Percentiles rank a stretch among this genome's conserved stretches.
These are phyloP conservation scores for Jamesozyma lodderae DNA, from an alignment of 805 yeast species.

Conservation along the genomic window DNA sequence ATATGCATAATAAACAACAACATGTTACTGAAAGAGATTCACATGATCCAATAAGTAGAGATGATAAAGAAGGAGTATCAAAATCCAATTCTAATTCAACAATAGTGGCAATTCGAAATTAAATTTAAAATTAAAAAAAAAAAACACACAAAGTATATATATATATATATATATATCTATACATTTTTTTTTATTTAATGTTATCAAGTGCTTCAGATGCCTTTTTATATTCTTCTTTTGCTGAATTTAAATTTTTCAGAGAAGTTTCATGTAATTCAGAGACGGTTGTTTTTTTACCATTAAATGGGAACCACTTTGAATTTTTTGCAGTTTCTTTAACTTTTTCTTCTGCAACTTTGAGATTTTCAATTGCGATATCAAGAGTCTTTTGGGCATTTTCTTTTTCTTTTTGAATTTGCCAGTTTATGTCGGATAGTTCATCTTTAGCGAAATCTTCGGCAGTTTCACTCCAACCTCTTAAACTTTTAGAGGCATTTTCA, in stretches of 20 bases:
- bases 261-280: not conserved
- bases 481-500: constrained; percentile 28
- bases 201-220: not conserved
- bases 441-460: constrained; percentile 38
- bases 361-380: not conserved
- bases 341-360: constrained; percentile 2
- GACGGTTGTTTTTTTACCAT: not conserved
- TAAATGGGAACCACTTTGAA: not conserved
- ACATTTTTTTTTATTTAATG: not conserved
- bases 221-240: constrained; percentile 1
- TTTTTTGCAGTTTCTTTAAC: not conserved
- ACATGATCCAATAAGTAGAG: too few relatives aligned
- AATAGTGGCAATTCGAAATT: constrained; percentile 1
- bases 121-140: not conserved
- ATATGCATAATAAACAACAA: constrained; percentile 19
- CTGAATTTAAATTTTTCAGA: constrained; percentile 1
- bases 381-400: not conserved
- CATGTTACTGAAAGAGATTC: constrained; percentile 9
- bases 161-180: not conserved
- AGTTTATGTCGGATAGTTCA: constrained; percentile 30
- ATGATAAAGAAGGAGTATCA: too few relatives aligned
- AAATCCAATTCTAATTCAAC: too few relatives aligned
- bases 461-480: constrained; percentile 40
- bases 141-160: not conserved
- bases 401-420: constrained; percentile 30